phyloP scores from a whole-genome alignment of 1,284 basidiomycete genomes.

The Trametes hirsuta region DNA sequence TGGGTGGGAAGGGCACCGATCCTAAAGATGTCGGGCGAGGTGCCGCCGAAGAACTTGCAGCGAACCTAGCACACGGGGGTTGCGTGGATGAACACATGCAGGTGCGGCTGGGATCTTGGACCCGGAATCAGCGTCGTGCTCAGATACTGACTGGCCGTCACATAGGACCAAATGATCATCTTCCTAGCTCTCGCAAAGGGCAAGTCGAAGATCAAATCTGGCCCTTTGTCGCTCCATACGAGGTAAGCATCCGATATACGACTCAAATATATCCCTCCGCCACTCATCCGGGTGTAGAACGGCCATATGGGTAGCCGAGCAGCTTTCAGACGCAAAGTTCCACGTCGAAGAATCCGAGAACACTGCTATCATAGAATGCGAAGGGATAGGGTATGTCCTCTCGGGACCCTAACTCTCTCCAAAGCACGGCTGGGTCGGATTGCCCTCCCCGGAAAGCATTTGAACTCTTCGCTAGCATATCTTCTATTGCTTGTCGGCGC shows the following conservation, averaged over 20 bases:
- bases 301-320: constrained; percentile 71
- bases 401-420: neutral
- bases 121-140: neutral
- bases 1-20: constrained; percentile 52
- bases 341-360: constrained; percentile 40
- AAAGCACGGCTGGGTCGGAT: neutral
- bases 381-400: constrained; percentile 21
- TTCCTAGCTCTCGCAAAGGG: constrained; percentile 73
- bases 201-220: constrained; percentile 54
- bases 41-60: constrained; percentile 59
- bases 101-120: constrained; percentile 35
- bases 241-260: constrained; percentile 41
- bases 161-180: constrained; percentile 73
- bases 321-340: constrained; percentile 67
- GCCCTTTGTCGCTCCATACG: constrained; percentile 67
- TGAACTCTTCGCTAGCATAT: neutral
- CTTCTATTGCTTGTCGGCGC: no score
- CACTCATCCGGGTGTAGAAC: constrained; percentile 47
- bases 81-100: constrained; percentile 70
- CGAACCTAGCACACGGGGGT: constrained; percentile 59
- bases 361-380: constrained; percentile 20
- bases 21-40: constrained; percentile 53
- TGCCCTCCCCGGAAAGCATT: neutral
- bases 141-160: neutral
- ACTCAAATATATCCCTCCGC: neutral